Conservation (phyloP, 78 protist genomes). For the Parvularia atlantis region DNA sequence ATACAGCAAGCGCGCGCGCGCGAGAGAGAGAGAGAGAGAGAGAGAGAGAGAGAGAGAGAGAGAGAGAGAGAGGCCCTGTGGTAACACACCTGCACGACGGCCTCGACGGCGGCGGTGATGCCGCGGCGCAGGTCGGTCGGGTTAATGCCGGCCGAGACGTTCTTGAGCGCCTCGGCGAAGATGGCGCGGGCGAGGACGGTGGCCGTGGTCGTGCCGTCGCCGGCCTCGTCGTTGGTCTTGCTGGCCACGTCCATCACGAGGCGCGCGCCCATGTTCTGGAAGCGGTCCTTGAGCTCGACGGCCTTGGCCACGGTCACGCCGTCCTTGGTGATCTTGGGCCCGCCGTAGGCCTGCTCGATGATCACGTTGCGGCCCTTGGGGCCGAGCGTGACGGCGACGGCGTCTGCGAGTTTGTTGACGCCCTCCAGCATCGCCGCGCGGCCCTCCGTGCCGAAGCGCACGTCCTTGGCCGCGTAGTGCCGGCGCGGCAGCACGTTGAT, state of each 20-base stretch:
- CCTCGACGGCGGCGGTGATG: constrained; percentile 77
- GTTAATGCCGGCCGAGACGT: constrained; percentile 95
- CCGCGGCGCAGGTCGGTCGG: constrained; percentile 95
- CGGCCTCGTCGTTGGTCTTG: constrained; percentile 96
- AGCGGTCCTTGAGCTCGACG: constrained; percentile 82
- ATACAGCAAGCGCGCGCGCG: too few species aligned
- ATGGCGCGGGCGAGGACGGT: constrained; percentile 94
- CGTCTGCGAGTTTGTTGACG: constrained; percentile 88
- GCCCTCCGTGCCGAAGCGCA: constrained; percentile 81
- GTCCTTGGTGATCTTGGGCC: constrained; percentile 99
- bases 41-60: too few species aligned
- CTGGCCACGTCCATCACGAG: constrained; percentile 84
- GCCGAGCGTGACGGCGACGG: constrained; percentile 95
- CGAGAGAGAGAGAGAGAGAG: too few species aligned
- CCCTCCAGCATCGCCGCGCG: constrained; percentile 80
- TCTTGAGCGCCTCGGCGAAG: constrained; percentile 83
- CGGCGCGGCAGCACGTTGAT: too few species aligned
- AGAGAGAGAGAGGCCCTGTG: too few species aligned
- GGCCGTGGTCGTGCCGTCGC: constrained; percentile 98
- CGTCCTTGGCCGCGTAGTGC: too few species aligned
- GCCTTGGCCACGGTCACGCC: constrained; percentile 99
- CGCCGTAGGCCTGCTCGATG: constrained; percentile 88
- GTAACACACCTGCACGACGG: constrained; percentile 50
- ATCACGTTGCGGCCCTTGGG: constrained; percentile 98
- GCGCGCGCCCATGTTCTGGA: constrained; percentile 94